These are phyloP conservation scores for Sugiyamaella xylanicola DNA, from an alignment of 1,139 yeast genomes.

Conservation along the genomic window DNA sequence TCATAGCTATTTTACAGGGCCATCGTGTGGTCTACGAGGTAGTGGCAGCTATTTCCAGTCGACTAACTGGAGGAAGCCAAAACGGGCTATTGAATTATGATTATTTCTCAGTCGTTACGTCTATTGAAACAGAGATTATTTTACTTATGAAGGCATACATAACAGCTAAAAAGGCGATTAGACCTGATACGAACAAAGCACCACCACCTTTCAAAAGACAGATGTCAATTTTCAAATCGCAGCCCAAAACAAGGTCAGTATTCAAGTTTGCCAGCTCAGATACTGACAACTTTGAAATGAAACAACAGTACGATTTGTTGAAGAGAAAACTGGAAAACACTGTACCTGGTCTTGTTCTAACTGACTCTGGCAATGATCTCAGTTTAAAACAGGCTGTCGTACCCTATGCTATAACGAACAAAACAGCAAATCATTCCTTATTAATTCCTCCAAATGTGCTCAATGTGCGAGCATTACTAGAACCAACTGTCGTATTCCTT, in stretches of 20 bases:
- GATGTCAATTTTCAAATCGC: conserved; percentile 8
- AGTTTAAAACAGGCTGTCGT: not conserved
- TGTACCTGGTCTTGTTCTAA: conserved; percentile 43
- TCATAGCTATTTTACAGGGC: conserved; percentile 66
- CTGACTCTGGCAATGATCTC: conserved; percentile 23
- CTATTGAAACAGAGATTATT: conserved; percentile 60
- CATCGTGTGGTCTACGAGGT: conserved; percentile 68
- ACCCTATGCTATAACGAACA: conserved; percentile 21
- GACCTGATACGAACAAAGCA: conserved; percentile 19
- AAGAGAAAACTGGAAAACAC: conserved; percentile 38
- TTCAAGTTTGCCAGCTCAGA: conserved; percentile 36
- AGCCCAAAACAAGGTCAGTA: conserved; percentile 14
- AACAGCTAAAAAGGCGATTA: conserved; percentile 36
- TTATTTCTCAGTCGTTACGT: conserved; percentile 59
- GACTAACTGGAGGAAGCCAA: conserved; percentile 25
- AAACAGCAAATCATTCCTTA: conserved; percentile 45
- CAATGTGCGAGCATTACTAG: conserved; percentile 76
- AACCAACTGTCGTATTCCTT: conserved; percentile 59
- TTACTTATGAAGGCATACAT: conserved; percentile 61
- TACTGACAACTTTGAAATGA: conserved; percentile 34
- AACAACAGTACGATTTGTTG: conserved; percentile 32
- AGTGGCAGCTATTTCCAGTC: conserved; percentile 43
- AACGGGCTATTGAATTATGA: conserved; percentile 44
- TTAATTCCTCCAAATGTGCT: conserved; percentile 75
- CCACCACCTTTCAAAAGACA: conserved; percentile 13